Evolutionary conservation across 768 basidiomycete species (phyloP).

Genomic region (Lyophyllum decastes): DNA sequence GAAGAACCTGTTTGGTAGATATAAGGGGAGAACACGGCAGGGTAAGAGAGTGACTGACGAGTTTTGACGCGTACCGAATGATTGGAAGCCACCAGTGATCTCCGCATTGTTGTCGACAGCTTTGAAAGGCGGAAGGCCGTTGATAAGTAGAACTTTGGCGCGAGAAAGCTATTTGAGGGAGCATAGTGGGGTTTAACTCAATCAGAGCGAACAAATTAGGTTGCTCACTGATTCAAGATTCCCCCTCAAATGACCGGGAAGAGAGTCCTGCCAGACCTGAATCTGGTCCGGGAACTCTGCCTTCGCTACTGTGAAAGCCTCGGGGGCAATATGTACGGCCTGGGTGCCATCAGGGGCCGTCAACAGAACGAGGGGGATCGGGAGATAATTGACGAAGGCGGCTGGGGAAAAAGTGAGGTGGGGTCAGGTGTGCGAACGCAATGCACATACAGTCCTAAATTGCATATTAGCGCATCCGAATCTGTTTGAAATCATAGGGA

Average conservation of each 20-base stretch:
- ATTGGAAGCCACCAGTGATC: conserved; percentile 54
- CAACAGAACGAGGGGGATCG: conserved; percentile 47
- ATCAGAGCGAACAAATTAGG: background rate
- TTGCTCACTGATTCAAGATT: conserved; percentile 42
- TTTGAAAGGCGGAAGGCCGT: conserved; percentile 49
- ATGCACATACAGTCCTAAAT: conserved; percentile 21
- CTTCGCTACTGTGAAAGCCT: conserved; percentile 52
- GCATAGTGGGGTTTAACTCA: background rate
- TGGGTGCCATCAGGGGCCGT: conserved; percentile 45
- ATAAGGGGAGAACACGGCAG: too few relatives aligned
- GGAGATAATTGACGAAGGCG: conserved; percentile 48
- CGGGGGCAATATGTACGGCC: conserved; percentile 52
- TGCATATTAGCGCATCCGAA: background rate
- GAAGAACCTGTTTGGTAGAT: conserved; percentile 41
- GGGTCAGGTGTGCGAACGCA: background rate
- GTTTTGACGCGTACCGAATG: conserved; percentile 51
- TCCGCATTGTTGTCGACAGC: conserved; percentile 53
- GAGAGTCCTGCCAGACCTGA: conserved; percentile 53
- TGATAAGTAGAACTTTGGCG: conserved; percentile 54
- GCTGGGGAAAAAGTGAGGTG: conserved; percentile 23
- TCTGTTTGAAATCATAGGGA: conserved; percentile 9
- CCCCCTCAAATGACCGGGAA: conserved; percentile 47
- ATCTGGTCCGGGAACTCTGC: conserved; percentile 53
- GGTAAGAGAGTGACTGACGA: conserved; percentile 28
- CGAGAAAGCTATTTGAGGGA: conserved; percentile 38